Conservation (phyloP, 352 stramenopile species). For the Phytopythium montanum region DNA sequence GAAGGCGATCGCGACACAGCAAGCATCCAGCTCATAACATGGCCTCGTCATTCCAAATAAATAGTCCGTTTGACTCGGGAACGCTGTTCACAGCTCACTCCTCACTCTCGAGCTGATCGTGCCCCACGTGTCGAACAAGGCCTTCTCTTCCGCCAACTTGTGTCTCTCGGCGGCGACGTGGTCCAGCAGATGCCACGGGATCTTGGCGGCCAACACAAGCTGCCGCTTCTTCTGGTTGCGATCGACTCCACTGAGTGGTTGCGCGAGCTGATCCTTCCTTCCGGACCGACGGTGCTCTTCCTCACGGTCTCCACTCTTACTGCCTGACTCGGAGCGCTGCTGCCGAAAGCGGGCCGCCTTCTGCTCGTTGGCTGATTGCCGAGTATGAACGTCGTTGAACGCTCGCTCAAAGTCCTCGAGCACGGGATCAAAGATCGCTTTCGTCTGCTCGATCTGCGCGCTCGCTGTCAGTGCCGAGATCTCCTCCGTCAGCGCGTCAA, state of each 20-base stretch:
- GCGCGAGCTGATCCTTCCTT: neutral
- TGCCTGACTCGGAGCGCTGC: neutral
- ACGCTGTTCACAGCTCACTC: neutral
- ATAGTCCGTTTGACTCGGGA: neutral
- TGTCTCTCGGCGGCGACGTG: constrained; percentile 43
- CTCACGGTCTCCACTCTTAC: neutral
- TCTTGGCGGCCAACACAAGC: constrained; percentile 36
- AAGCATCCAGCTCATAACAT: neutral
- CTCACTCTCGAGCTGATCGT: constrained; percentile 21
- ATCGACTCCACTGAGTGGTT: constrained; percentile 7
- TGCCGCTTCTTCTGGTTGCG: constrained; percentile 29
- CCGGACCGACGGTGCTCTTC: neutral
- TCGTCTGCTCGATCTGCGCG: constrained; percentile 55
- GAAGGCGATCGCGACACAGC: constrained; percentile 15
- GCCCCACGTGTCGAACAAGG: constrained; percentile 53
- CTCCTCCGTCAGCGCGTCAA: constrained; percentile 2
- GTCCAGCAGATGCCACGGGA: constrained; percentile 73
- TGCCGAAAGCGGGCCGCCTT: neutral
- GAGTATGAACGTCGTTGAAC: constrained; percentile 36
- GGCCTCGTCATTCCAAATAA: neutral
- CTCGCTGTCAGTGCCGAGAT: constrained; percentile 4
- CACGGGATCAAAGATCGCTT: constrained; percentile 59
- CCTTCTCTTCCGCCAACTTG: constrained; percentile 51
- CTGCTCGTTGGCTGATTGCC: constrained; percentile 22
- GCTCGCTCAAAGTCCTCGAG: constrained; percentile 49